Evolutionary conservation across 2,329 filamentous ascomycete genomes (phyloP).

Genomic region (Lachnum nothofagi): DNA sequence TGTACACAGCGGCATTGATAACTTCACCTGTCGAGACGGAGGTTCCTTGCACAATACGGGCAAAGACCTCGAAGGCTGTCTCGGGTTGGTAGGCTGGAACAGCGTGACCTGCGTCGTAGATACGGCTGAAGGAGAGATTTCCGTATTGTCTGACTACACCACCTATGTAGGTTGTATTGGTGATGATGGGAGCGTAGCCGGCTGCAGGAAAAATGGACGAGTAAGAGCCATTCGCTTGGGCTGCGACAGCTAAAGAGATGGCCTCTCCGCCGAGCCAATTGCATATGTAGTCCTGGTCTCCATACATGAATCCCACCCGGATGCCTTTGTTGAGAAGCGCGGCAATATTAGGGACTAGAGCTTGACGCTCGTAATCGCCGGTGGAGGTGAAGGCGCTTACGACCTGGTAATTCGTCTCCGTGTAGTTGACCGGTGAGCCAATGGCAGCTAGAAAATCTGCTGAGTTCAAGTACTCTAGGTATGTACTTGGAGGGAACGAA

Average conservation of each 20-base stretch:
- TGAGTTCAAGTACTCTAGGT: slow-evolving; percentile 60
- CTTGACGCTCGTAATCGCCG: slow-evolving; percentile 59
- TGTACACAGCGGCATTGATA: slow-evolving; percentile 48
- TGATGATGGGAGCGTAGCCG: slow-evolving; percentile 67
- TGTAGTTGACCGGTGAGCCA: slow-evolving; percentile 58
- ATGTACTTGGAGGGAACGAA: slow-evolving; percentile 59
- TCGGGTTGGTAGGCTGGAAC: slow-evolving; percentile 51
- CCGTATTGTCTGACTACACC: slow-evolving; percentile 72
- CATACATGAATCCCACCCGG: slow-evolving; percentile 67
- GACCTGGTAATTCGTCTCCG: slow-evolving; percentile 44
- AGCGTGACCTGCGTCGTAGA: slow-evolving; percentile 65
- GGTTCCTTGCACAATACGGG: slow-evolving; percentile 51
- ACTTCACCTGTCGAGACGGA: slow-evolving; percentile 46
- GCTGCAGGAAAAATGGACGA: slow-evolving; percentile 54
- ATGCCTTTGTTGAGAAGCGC: slow-evolving; percentile 57
- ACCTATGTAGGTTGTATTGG: slow-evolving; percentile 63
- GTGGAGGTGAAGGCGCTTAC: slow-evolving; percentile 43
- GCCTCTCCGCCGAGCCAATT: slow-evolving; percentile 73
- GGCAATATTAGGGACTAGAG: slow-evolving; percentile 55
- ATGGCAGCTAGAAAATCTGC: slow-evolving; percentile 55
- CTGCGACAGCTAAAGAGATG: slow-evolving; percentile 58
- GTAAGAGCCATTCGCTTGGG: slow-evolving; percentile 44
- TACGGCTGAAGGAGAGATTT: slow-evolving; percentile 63
- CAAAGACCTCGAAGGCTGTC: slow-evolving; percentile 50
- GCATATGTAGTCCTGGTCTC: slow-evolving; percentile 58